phyloP scores from a whole-genome alignment of 306 rosid species.

The Prunus salicina region DNA sequence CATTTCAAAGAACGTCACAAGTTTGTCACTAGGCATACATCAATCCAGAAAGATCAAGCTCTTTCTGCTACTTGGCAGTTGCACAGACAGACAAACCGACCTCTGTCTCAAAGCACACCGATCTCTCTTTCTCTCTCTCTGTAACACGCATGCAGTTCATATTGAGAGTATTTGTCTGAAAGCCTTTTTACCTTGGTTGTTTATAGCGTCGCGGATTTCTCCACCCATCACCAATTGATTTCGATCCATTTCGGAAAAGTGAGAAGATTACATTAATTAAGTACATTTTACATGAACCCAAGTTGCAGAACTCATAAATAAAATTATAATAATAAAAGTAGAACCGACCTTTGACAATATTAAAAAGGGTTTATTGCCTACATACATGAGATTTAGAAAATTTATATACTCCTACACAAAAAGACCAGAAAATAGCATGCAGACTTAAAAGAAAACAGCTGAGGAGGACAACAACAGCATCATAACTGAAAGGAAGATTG shows the following conservation, averaged over 20 bases:
- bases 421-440: not conserved
- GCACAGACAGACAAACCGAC: not conserved
- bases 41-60: not conserved
- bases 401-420: not conserved
- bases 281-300: not conserved
- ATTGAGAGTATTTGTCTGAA: too few species aligned
- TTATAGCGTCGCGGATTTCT: too few species aligned
- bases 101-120: not conserved
- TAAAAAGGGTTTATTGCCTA: constrained; percentile 1
- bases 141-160: not conserved
- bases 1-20: not conserved
- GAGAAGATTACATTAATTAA: not conserved
- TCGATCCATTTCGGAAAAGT: too few species aligned
- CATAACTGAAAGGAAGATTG: constrained; percentile 9
- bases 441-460: constrained; percentile 6
- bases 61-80: constrained; percentile 13
- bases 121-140: not conserved
- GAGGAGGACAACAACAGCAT: constrained; percentile 7
- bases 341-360: not conserved
- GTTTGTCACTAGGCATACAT: not conserved
- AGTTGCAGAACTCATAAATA: not conserved
- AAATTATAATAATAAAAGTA: not conserved
- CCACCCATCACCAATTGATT: too few species aligned
- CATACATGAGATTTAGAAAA: not conserved
- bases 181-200: too few species aligned